Evolutionary conservation across 169 alveolate species (phyloP), one percentile per base, ranked within the genome.

Genomic region (Babesia microti): DNA sequence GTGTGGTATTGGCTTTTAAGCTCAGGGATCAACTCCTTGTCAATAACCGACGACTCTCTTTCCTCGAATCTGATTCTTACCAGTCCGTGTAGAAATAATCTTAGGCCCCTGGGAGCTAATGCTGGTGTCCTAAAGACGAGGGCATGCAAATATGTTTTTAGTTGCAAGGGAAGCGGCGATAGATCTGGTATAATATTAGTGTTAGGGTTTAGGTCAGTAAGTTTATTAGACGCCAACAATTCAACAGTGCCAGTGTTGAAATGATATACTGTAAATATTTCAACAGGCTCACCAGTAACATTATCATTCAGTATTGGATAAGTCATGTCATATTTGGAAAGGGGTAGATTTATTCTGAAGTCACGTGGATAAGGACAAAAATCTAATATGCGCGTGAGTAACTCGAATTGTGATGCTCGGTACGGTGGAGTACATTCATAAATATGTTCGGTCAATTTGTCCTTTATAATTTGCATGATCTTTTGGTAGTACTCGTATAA

Each of bases 91-190:
- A 75, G 22, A 50, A 75, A 45, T 29, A 75, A 45, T 42, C 78
- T 55, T 17, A 75, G 57, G 3, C 81, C 78, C 42, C 85, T 55
- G 1, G 81, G 79, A 11, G 81, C 85, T 53, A 75, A 46, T 9
- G 85, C 81, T 2, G 85, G 81, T 3, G 85, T 75, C 48, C 85
- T 60, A 50, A 75, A 75, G 49, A 56, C 68, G 21, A 75, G 52
- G 14, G 85, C 53, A 33, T 75, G 81, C 30, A 75, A 19, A 41
- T 68, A 75, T 23, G 44, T 53, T 52, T 75, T 75, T 41, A 75
- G 47, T 27, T 68, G 41, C 46, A 42, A 61, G 11, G 78, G 76
- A 15, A 75, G 35, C 3, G 80, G 79, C 30, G 29, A 5, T 1
- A 61, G 40, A 7, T 5, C 34, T 4, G 40, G 30, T 3, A 6